These are phyloP conservation scores for Mucor irregularis DNA, from an alignment of 371 early-diverging fungal species.

Conservation along the genomic window DNA sequence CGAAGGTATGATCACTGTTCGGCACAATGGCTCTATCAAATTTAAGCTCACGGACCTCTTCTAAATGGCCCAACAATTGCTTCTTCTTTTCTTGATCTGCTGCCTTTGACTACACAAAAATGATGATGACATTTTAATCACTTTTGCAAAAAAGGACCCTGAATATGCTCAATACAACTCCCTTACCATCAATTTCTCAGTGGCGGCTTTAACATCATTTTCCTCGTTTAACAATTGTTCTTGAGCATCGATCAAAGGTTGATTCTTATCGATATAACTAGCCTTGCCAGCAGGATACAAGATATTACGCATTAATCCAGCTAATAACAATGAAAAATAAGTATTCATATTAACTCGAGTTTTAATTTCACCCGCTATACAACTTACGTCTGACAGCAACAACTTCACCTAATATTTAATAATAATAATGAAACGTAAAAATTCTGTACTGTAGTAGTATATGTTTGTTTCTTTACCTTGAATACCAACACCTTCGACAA, in stretches of 20 bases:
- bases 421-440: not conserved
- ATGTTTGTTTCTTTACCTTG: conserved; percentile 26
- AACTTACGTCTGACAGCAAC: conserved; percentile 48
- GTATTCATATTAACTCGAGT: not conserved
- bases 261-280: conserved; percentile 30
- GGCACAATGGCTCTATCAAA: conserved; percentile 50
- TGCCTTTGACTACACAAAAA: not conserved
- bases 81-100: conserved; percentile 8
- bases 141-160: too few species aligned
- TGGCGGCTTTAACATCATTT: not conserved
- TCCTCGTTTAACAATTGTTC: not conserved
- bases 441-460: too few species aligned
- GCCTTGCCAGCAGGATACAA: conserved; percentile 48
- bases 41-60: conserved; percentile 20
- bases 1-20: conserved; percentile 44
- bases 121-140: too few species aligned
- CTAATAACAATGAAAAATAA: conserved; percentile 17
- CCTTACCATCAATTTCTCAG: not conserved
- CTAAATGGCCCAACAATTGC: conserved; percentile 22
- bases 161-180: too few species aligned
- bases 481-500: conserved; percentile 44
- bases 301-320: conserved; percentile 56
- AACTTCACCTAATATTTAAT: conserved; percentile 45
- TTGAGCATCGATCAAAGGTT: too few species aligned
- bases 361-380: not conserved